Evolutionary conservation across 2,329 filamentous ascomycete species (phyloP), one percentile per base, ranked within the genome.

Genomic region (Aspergillus felis): DNA sequence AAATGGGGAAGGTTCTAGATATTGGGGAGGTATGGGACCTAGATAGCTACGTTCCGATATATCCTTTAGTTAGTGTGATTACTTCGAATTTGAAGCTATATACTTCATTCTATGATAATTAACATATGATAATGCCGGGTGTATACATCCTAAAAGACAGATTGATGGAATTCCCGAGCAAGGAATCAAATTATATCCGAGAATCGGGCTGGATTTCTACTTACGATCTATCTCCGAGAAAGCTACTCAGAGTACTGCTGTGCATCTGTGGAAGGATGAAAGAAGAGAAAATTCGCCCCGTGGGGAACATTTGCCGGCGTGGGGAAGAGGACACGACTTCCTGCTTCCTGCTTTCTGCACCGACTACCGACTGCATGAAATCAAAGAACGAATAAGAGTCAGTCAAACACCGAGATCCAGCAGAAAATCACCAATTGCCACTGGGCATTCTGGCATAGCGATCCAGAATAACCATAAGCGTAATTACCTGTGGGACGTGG

Each of bases 1-100:
- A 2, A 55, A 58, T 12, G 56, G 58, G 3, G 52, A 61, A 4
- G 70, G 67, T 3, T 60, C 65, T 29, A 62, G 59, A 20, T 73
- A 73, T 48, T 73, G 68, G 71, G 66, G 68, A 25, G 58, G 57
- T 12, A 48, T 55, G 0, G 1, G 32, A 14, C 32, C 32, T 17
- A 38, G 32, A 38, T 38, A 38, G 32, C 1, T 12, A 14, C 12
- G 4, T 32, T 12, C 24, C 2, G 24, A 5, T 14, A 17, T 14
- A 14, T 14, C 32, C 32, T 14, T 32, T 35, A 6, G 12, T 14
- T 14, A 10, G 29, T 35, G 32, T 35, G 4, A 14, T 35, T 35
- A 35, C 2, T 38, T 35, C 2, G 5, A 7, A 17, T 35, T 6
- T 35, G 32, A 35, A 12, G 32, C 5, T 32, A 32, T 32, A 32